phyloP scores from a whole-genome alignment of 2,329 filamentous ascomycete species.

The Botrytis sinoallii region DNA sequence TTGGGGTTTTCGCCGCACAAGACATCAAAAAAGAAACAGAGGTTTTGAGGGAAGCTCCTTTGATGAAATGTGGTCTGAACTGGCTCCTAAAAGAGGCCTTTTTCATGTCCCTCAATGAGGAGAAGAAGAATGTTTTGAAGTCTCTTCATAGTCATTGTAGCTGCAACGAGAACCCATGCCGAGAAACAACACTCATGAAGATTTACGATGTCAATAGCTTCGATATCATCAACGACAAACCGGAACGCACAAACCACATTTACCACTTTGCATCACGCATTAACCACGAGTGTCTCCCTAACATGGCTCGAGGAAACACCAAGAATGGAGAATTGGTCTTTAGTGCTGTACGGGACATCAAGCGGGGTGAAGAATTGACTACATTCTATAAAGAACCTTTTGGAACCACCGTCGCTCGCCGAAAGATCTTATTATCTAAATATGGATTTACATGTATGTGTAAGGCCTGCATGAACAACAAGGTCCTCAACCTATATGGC shows the following conservation, averaged over 20 bases:
- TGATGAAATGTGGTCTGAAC: neutral
- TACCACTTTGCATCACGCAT: neutral
- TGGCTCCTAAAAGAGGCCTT: neutral
- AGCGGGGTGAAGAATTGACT: neutral
- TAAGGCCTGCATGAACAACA: neutral
- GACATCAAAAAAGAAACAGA: neutral
- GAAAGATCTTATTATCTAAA: neutral
- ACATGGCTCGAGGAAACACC: neutral
- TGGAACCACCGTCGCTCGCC: neutral
- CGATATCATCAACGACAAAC: neutral
- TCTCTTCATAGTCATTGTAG: neutral
- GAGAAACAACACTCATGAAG: neutral
- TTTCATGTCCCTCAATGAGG: neutral
- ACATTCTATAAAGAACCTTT: neutral
- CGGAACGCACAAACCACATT: neutral
- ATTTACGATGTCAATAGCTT: neutral
- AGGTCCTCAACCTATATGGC: accelerated
- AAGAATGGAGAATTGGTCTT: neutral
- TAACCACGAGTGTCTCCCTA: neutral
- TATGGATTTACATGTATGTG: neutral
- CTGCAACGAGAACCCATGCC: neutral
- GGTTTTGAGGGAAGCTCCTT: neutral
- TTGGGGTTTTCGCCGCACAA: neutral
- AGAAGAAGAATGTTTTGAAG: neutral
- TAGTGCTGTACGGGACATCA: neutral